Percentiles rank a stretch among this genome's conserved stretches.
Conservation (phyloP, 768 basidiomycete genomes). For the Tephrocybe rancida region DNA sequence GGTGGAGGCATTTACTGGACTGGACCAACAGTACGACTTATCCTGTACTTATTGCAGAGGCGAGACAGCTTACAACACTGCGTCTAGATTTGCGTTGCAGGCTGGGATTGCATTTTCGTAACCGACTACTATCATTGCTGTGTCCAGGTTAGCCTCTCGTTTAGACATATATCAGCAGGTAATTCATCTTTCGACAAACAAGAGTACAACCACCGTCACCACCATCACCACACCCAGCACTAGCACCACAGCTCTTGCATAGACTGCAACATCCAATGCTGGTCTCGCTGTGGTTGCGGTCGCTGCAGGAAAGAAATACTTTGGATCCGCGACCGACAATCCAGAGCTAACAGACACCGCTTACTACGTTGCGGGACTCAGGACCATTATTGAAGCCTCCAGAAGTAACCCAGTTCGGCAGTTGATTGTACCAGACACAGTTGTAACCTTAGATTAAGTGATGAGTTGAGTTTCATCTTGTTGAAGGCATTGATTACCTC, state of each 20-base stretch:
- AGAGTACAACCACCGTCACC: neutral
- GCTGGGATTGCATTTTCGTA: constrained; percentile 35
- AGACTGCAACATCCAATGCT: constrained; percentile 10
- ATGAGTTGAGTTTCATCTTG: neutral
- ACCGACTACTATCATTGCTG: constrained; percentile 50
- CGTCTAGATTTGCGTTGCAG: constrained; percentile 39
- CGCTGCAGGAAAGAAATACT: constrained; percentile 49
- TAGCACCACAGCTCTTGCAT: constrained; percentile 14
- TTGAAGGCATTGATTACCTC: constrained; percentile 31
- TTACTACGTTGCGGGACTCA: constrained; percentile 39
- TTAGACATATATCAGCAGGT: no score
- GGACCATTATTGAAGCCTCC: constrained; percentile 43
- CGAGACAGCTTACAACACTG: neutral
- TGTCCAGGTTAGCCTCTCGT: constrained; percentile 26
- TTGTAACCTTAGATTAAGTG: constrained; percentile 36
- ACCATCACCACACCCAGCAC: neutral
- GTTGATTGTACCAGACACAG: constrained; percentile 55
- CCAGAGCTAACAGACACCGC: constrained; percentile 42
- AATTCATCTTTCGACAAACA: neutral
- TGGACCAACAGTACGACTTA: constrained; percentile 29
- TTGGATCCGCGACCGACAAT: constrained; percentile 53
- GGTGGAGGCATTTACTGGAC: constrained; percentile 28
- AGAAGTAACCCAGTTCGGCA: constrained; percentile 50
- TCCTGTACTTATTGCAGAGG: neutral
- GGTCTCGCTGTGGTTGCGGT: constrained; percentile 48